phyloP scores from a whole-genome alignment of 306 rosid genomes.

The Crotalaria pallida region DNA sequence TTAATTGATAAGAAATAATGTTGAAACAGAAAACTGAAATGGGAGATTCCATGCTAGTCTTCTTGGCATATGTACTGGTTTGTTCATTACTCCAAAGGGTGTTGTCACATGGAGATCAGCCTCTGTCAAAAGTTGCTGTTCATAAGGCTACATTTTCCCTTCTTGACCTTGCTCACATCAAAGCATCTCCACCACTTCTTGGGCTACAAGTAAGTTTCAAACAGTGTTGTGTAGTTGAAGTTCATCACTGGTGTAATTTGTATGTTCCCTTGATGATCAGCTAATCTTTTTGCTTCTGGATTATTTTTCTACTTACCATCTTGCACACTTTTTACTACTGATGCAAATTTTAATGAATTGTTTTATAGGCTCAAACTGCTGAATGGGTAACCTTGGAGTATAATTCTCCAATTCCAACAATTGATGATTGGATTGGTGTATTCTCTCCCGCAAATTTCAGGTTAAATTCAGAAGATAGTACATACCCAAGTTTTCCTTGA shows the following conservation, averaged over 20 bases:
- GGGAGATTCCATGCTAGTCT: conserved; percentile 30
- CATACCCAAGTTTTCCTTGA: no score
- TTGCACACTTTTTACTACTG: not conserved
- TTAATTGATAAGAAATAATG: not conserved
- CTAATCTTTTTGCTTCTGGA: not conserved
- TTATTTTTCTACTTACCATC: not conserved
- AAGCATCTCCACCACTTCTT: conserved; percentile 52
- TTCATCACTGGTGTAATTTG: not conserved
- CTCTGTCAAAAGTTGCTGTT: conserved; percentile 55
- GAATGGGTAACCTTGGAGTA: conserved; percentile 64
- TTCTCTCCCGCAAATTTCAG: conserved; percentile 90
- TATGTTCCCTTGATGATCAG: not conserved
- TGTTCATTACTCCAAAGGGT: conserved; percentile 37
- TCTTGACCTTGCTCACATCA: conserved; percentile 47
- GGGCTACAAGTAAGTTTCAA: conserved; percentile 51
- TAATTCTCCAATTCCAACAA: conserved; percentile 63
- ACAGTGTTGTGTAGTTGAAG: not conserved
- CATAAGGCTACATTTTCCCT: conserved; percentile 49
- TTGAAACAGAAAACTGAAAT: conserved; percentile 18
- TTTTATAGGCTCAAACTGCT: conserved; percentile 50
- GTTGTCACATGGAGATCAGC: conserved; percentile 61
- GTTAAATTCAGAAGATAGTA: conserved; percentile 18
- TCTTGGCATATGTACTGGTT: conserved; percentile 32
- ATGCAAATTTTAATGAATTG: conserved; percentile 5
- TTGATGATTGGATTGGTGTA: conserved; percentile 81